phyloP scores from a whole-genome alignment of 2,329 filamentous ascomycete genomes.

The Cladosporium halotolerans region DNA sequence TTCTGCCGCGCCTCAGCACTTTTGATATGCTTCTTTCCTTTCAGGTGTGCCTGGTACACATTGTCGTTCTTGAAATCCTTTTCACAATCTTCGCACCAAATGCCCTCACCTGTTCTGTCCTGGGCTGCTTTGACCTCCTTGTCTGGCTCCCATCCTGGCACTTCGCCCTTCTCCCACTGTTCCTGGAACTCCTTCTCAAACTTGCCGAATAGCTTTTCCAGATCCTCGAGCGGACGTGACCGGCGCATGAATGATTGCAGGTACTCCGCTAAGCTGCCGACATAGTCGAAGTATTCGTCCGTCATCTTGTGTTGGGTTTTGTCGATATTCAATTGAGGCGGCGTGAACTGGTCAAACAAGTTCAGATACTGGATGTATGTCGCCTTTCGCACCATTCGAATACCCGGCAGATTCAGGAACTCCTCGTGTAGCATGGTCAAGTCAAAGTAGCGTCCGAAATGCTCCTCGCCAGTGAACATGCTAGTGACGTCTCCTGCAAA shows the following conservation, averaged over 20 bases:
- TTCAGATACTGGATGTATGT: conserved; percentile 92
- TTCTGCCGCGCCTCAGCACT: conserved; percentile 61
- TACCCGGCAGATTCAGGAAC: conserved; percentile 81
- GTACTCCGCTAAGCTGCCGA: conserved; percentile 72
- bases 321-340: conserved; percentile 67
- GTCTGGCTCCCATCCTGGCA: conserved; percentile 62
- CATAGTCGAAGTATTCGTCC: conserved; percentile 86
- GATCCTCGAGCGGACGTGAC: conserved; percentile 77
- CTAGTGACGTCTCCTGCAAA: conserved; percentile 63
- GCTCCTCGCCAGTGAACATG: conserved; percentile 94
- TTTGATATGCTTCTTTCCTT: conserved; percentile 86
- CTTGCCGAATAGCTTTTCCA: conserved; percentile 66
- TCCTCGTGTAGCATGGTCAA: conserved; percentile 76
- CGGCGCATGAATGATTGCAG: conserved; percentile 82
- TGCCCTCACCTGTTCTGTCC: conserved; percentile 57
- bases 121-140: conserved; percentile 37
- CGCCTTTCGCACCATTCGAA: conserved; percentile 60
- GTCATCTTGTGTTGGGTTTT: conserved; percentile 73
- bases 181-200: conserved; percentile 82
- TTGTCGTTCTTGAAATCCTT: conserved; percentile 95
- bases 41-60: conserved; percentile 83
- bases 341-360: conserved; percentile 77
- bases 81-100: conserved; percentile 88
- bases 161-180: conserved; percentile 71
- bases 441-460: conserved; percentile 88